Conservation (phyloP, 2,329 filamentous ascomycete genomes). For the Phyllosticta citrichinensis region DNA sequence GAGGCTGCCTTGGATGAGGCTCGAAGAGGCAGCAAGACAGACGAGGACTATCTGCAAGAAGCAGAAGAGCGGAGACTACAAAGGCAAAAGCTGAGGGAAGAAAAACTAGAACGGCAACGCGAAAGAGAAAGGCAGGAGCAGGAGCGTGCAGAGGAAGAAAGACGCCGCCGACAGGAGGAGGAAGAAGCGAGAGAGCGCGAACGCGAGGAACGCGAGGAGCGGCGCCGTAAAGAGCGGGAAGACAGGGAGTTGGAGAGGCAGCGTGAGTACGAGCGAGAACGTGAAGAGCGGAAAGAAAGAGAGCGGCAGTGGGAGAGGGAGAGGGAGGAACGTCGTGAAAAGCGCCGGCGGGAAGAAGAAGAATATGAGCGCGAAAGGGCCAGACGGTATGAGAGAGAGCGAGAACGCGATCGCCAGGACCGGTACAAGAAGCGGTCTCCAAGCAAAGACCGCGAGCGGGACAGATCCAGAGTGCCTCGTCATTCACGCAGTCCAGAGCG, state of each 20-base stretch:
- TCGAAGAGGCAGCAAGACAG: conserved; percentile 57
- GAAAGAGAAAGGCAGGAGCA: conserved; percentile 46
- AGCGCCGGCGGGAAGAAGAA: conserved; percentile 31
- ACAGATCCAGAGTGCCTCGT: conserved; percentile 11
- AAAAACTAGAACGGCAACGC: conserved; percentile 49
- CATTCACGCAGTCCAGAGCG: conserved; percentile 10
- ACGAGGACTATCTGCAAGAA: conserved; percentile 62
- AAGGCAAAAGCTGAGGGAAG: conserved; percentile 51
- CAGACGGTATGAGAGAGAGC: conserved; percentile 18
- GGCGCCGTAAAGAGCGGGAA: conserved; percentile 34
- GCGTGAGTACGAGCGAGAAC: conserved; percentile 42
- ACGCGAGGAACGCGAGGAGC: conserved; percentile 15
- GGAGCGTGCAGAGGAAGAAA: conserved; percentile 41
- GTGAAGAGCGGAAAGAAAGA: conserved; percentile 34
- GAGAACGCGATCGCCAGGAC: conserved; percentile 16
- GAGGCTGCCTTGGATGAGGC: conserved; percentile 58
- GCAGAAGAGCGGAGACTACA: conserved; percentile 50
- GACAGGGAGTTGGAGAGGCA: conserved; percentile 26
- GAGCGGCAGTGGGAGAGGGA: conserved; percentile 25
- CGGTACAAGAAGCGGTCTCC: neutral
- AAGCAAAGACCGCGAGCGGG: conserved; percentile 13
- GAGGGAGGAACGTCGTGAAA: conserved; percentile 20
- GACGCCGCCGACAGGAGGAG: conserved; percentile 39
- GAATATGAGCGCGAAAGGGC: conserved; percentile 39
- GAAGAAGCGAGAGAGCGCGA: conserved; percentile 35